phyloP scores from a whole-genome alignment of 2,329 filamentous ascomycete species.

The Aspergillus arachidicola region DNA sequence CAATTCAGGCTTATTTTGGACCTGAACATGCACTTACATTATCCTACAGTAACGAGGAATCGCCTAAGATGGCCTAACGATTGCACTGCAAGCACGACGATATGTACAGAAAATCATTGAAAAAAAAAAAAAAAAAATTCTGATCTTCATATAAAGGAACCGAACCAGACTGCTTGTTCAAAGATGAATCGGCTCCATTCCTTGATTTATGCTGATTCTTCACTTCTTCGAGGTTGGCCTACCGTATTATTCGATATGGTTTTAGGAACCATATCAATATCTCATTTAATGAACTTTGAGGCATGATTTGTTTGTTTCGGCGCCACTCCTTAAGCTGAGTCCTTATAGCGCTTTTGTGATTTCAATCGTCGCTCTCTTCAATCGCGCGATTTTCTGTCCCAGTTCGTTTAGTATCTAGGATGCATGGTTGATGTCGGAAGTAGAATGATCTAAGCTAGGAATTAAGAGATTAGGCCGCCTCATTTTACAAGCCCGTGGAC shows the following conservation, averaged over 20 bases:
- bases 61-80: not conserved
- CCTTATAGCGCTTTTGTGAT: slow-evolving; percentile 12
- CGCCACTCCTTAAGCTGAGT: slow-evolving; percentile 17
- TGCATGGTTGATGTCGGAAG: slow-evolving; percentile 19
- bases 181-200: slow-evolving; percentile 21
- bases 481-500: slow-evolving; percentile 19
- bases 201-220: slow-evolving; percentile 30
- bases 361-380: slow-evolving; percentile 3
- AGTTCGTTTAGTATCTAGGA: slow-evolving; percentile 18
- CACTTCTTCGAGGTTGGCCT: slow-evolving; percentile 52
- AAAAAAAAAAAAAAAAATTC: not conserved
- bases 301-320: slow-evolving; percentile 24
- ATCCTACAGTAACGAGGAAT: not conserved
- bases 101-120: not conserved
- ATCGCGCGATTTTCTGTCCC: slow-evolving; percentile 7
- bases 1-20: not conserved
- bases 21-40: not conserved
- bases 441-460: slow-evolving; percentile 40
- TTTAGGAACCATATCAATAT: slow-evolving; percentile 35
- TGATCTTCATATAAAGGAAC: slow-evolving; percentile 12
- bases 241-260: slow-evolving; percentile 41
- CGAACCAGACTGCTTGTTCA: slow-evolving; percentile 36
- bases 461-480: slow-evolving; percentile 51
- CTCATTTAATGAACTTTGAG: slow-evolving; percentile 27
- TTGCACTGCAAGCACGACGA: not conserved